Base-by-base conservation (phyloP, 331 rosid species). In the Acacia concinna region DNA sequence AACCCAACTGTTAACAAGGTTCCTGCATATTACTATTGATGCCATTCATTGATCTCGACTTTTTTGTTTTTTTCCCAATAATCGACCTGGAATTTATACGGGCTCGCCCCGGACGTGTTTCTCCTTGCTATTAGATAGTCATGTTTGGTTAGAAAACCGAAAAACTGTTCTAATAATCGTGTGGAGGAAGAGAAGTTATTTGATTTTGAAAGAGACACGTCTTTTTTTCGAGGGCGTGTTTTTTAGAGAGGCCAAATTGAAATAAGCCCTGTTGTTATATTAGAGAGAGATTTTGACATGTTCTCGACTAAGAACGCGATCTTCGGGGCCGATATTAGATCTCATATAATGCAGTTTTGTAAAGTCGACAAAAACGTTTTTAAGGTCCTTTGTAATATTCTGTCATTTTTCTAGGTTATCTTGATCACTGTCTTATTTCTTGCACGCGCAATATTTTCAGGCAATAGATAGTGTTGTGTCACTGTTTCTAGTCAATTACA, bases 1-100 rank as follows among this genome's bases (percentile, higher is more conserved):
- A 96, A 96, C 74, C 99, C 99, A 13, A 91, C 97, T 27, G 98
- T 96, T 85, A 91, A 91, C 67, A 85, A 91, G 99, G 99, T 96
- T 18, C 35, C 77, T 47, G 60, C 65, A 2, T 27, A 66, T 78
- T 51, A 63, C 59, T 72, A 20, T 52, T n/a, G 35, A 37, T 14
- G 17, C 38, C 46, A 6, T 20, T 38, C 25, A 82, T 41, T 41
- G 37, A 21, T 79, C 67, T 60, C 23, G 34, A 32, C 30, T 25
- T 21, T 54, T 54, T 6, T 34, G 0, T 25, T 57, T 1, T 57
- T 25, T 52, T 20, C 13, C 12, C 60, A 52, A 8, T 52, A 52
- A 82, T 1, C 11, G 15, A 8, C 71, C 70, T 57, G 17, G 23
- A 31, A 20, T 46, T 38, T 8, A 38, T 8, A 38, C 41, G 41